A percentile compares a stretch with the other conserved stretches of the same genome.
Evolutionary conservation across 2,329 filamentous ascomycete genomes (phyloP).

Genomic region (Waltergamsia citrina): DNA sequence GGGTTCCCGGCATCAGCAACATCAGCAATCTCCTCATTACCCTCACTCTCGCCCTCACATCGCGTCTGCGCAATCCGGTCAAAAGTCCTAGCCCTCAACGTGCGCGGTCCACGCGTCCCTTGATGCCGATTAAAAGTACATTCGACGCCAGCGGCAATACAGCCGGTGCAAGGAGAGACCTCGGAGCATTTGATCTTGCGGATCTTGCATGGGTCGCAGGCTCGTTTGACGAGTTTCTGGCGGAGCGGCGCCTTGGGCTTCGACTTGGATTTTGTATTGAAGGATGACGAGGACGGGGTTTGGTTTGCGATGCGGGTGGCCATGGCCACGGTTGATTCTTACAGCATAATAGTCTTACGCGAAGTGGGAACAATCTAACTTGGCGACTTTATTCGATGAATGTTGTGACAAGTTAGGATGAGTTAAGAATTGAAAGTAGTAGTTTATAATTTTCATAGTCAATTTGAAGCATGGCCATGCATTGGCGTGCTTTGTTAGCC

Average conservation of each 20-base stretch:
- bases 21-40: not conserved
- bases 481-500: too few relatives aligned
- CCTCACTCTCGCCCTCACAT: constrained; percentile 1
- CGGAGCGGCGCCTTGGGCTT: not conserved
- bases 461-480: too few relatives aligned
- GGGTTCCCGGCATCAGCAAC: not conserved
- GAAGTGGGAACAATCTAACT: too few relatives aligned
- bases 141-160: constrained; percentile 30
- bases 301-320: too few relatives aligned
- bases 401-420: too few relatives aligned
- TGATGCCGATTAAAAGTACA: constrained; percentile 40
- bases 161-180: constrained; percentile 33
- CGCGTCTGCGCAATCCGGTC: constrained; percentile 24
- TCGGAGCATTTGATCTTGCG: constrained; percentile 42
- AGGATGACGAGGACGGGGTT: too few relatives aligned
- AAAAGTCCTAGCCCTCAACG: constrained; percentile 32
- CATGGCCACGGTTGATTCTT: too few relatives aligned
- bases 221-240: constrained; percentile 24
- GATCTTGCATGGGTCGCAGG: constrained; percentile 43
- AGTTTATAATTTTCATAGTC: too few relatives aligned
- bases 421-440: too few relatives aligned
- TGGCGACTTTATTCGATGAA: too few relatives aligned
- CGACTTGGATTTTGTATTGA: too few relatives aligned
- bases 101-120: constrained; percentile 33
- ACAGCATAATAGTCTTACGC: too few relatives aligned